Evolutionary conservation across 306 rosid genomes (phyloP).

Genomic region (Cucumis melo): DNA sequence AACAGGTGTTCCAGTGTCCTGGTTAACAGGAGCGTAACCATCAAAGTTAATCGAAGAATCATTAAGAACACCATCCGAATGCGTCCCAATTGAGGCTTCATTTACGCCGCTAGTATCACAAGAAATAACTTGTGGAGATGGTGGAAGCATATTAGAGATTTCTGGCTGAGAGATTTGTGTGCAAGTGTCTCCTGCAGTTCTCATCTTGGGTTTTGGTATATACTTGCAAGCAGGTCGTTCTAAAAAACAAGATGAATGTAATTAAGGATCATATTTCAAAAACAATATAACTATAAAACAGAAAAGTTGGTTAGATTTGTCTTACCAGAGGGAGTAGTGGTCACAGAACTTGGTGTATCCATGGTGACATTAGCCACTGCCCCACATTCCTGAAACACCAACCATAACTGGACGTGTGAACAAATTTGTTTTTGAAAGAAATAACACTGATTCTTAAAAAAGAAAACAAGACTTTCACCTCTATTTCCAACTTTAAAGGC

Average conservation of each 20-base stretch:
- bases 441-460: not conserved
- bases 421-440: not conserved
- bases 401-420: not conserved
- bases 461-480: too few species aligned
- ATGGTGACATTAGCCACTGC: slow-evolving; percentile 9
- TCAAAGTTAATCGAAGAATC: slow-evolving; percentile 24
- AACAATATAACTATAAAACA: not conserved
- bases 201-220: slow-evolving; percentile 24
- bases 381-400: slow-evolving; percentile 34
- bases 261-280: not conserved
- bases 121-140: slow-evolving; percentile 14
- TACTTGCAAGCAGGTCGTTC: slow-evolving; percentile 19
- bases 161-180: slow-evolving; percentile 11
- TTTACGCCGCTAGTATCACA: not conserved
- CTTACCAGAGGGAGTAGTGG: slow-evolving; percentile 18
- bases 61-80: slow-evolving; percentile 17
- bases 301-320: not conserved
- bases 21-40: slow-evolving; percentile 9
- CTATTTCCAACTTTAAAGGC: too few species aligned
- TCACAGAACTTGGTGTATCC: slow-evolving; percentile 3
- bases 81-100: slow-evolving; percentile 21
- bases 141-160: slow-evolving; percentile 9
- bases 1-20: slow-evolving; percentile 23
- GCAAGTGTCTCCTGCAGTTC: slow-evolving; percentile 11
- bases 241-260: slow-evolving; percentile 4